Percentiles rank a stretch among this genome's conserved stretches.
These are phyloP conservation scores for Podospora tetraspora DNA, from an alignment of 495 filamentous ascomycete species.

Conservation along the genomic window DNA sequence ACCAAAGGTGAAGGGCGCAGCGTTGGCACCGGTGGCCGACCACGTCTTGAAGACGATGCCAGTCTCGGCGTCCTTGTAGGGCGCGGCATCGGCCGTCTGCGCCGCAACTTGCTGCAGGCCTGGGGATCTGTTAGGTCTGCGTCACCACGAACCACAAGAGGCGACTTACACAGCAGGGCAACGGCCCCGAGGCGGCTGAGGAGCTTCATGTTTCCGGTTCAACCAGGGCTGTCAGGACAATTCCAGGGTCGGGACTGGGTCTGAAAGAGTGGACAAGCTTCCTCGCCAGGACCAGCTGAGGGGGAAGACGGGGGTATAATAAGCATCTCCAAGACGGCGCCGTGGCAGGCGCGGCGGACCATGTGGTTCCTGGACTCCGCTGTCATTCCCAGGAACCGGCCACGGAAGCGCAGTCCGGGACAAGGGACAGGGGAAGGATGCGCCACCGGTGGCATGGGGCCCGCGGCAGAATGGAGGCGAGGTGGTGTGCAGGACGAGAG, in stretches of 20 bases:
- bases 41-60: constrained; percentile 44
- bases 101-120: constrained; percentile 24
- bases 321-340: not conserved
- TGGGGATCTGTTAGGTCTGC: constrained; percentile 15
- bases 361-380: constrained; percentile 12
- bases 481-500: constrained; percentile 15
- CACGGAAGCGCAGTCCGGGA: constrained; percentile 27
- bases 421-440: constrained; percentile 11
- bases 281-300: constrained; percentile 1
- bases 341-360: constrained; percentile 2
- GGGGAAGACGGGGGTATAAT: constrained; percentile 15
- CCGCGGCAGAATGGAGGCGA: constrained; percentile 25
- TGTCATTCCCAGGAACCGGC: constrained; percentile 23
- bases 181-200: constrained; percentile 23
- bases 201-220: constrained; percentile 29
- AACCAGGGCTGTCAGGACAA: constrained; percentile 14
- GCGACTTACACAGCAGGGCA: constrained; percentile 28
- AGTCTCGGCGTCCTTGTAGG: constrained; percentile 38
- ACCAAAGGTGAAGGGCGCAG: constrained; percentile 45
- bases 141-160: not conserved
- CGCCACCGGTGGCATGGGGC: constrained; percentile 32
- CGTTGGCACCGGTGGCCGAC: constrained; percentile 19
- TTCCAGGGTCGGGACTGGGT: constrained; percentile 16
- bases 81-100: constrained; percentile 18
- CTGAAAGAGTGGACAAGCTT: constrained; percentile 16